A percentile compares a stretch with the other conserved stretches of the same genome.
Evolutionary conservation across 192 early-diverging fungal genomes (phyloP).

Genomic region (Coemansia asiatica): DNA sequence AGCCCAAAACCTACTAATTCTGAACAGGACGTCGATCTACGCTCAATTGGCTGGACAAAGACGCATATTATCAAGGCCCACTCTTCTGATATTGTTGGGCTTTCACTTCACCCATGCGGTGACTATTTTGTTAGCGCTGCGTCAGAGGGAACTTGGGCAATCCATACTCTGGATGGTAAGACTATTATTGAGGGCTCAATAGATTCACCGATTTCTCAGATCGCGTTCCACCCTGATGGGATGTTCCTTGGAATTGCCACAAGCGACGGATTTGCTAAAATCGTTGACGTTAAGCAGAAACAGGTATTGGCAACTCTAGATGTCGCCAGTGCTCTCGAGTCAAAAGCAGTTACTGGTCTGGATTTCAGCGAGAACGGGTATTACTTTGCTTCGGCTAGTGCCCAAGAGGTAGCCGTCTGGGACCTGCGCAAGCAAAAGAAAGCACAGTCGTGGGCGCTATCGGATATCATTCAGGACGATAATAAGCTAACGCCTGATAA

Average conservation of each 20-base stretch:
- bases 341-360: conserved; percentile 60
- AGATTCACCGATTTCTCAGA: conserved; percentile 28
- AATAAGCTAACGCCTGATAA: background rate
- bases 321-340: conserved; percentile 15
- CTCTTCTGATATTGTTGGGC: conserved; percentile 65
- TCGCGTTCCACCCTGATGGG: conserved; percentile 92
- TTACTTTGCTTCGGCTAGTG: conserved; percentile 77
- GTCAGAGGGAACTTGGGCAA: conserved; percentile 75
- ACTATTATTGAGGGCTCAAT: conserved; percentile 20
- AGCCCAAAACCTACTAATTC: conserved; percentile 54
- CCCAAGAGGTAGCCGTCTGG: conserved; percentile 82
- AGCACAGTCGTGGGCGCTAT: conserved; percentile 25
- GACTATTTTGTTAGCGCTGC: conserved; percentile 77
- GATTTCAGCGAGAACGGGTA: conserved; percentile 95
- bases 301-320: conserved; percentile 58
- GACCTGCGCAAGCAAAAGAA: conserved; percentile 86
- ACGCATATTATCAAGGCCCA: conserved; percentile 64
- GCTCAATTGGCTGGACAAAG: conserved; percentile 42
- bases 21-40: conserved; percentile 16
- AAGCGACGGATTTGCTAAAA: conserved; percentile 65
- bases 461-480: conserved; percentile 12
- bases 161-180: conserved; percentile 65
- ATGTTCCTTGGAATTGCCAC: conserved; percentile 81
- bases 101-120: conserved; percentile 80
- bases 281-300: conserved; percentile 79